Percentiles rank a stretch among this genome's conserved stretches.
These are phyloP conservation scores for Linanthus parryae DNA, from an alignment of 148 eudicot genomes.

Conservation along the genomic window DNA sequence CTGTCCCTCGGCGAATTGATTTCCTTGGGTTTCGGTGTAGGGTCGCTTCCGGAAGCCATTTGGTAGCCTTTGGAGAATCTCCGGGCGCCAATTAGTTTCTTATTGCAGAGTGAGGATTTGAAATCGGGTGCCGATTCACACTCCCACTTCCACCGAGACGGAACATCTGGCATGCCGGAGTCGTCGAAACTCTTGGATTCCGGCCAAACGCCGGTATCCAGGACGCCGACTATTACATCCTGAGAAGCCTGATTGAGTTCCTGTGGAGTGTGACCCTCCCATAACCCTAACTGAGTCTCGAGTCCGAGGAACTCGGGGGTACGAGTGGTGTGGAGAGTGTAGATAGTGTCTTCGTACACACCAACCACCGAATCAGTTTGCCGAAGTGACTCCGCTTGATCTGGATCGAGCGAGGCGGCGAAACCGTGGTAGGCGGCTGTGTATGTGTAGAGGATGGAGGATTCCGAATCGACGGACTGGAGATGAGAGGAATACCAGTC, in stretches of 20 bases:
- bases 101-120: conserved; percentile 30
- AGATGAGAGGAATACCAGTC: conserved; percentile 56
- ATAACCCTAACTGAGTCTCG: conserved; percentile 10
- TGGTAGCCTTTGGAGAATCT: conserved; percentile 44
- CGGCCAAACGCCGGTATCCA: conserved; percentile 77
- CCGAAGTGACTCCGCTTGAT: conserved; percentile 31
- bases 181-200: conserved; percentile 57
- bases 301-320: conserved; percentile 71
- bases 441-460: conserved; percentile 44
- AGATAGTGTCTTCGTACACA: conserved; percentile 49
- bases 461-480: conserved; percentile 13
- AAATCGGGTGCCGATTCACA: conserved; percentile 47
- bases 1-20: conserved; percentile 40
- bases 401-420: conserved; percentile 36
- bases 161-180: conserved; percentile 29
- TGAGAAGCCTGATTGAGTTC: conserved; percentile 19
- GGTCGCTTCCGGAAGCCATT: conserved; percentile 28
- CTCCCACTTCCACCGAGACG: conserved; percentile 42
- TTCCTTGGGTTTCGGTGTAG: conserved; percentile 16
- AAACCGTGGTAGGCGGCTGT: conserved; percentile 50
- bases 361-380: conserved; percentile 31
- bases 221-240: conserved; percentile 53
- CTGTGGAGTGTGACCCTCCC: conserved; percentile 18
- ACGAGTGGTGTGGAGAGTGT: conserved; percentile 61
- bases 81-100: conserved; percentile 56